phyloP scores from a whole-genome alignment of 805 yeast species.

The Metschnikowia bowlesiae region DNA sequence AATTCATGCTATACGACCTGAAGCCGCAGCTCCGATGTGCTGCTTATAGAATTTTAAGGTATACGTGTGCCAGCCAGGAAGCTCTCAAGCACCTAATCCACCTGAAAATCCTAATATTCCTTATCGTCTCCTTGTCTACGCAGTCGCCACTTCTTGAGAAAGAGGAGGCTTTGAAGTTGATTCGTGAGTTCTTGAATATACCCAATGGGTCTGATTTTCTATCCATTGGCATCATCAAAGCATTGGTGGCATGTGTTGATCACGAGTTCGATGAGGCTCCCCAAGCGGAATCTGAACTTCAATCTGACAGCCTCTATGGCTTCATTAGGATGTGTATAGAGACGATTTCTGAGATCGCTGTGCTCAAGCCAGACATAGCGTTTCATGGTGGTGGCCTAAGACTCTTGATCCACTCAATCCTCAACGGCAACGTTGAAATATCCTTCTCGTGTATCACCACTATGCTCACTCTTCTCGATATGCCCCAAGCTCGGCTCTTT shows the following conservation, averaged over 20 bases:
- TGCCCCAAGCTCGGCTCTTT: slow-evolving; percentile 47
- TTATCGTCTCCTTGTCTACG: slow-evolving; percentile 61
- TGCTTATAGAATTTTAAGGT: slow-evolving; percentile 71
- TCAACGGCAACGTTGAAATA: slow-evolving; percentile 18
- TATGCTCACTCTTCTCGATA: slow-evolving; percentile 53
- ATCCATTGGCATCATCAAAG: slow-evolving; percentile 60
- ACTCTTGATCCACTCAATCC: slow-evolving; percentile 38
- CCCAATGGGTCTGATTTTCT: slow-evolving; percentile 48
- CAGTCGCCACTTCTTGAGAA: slow-evolving; percentile 58
- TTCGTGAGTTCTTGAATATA: slow-evolving; percentile 57
- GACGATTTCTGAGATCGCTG: slow-evolving; percentile 35
- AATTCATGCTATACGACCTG: slow-evolving; percentile 53
- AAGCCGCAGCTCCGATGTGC: slow-evolving; percentile 64
- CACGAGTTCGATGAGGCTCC: slow-evolving; percentile 19
- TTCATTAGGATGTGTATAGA: slow-evolving; percentile 36
- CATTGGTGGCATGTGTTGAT: slow-evolving; percentile 62
- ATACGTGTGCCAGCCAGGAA: slow-evolving; percentile 51
- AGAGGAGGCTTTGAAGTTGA: slow-evolving; percentile 69
- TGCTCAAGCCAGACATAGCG: slow-evolving; percentile 39
- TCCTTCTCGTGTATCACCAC: slow-evolving; percentile 35
- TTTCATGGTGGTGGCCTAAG: slow-evolving; percentile 53
- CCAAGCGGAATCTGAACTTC: neutral
- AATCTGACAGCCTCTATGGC: slow-evolving; percentile 4
- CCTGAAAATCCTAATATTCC: slow-evolving; percentile 55
- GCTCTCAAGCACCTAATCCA: slow-evolving; percentile 52